Base-by-base conservation (phyloP, 108 stramenopile genomes). In the Cylindrotheca closterium region DNA sequence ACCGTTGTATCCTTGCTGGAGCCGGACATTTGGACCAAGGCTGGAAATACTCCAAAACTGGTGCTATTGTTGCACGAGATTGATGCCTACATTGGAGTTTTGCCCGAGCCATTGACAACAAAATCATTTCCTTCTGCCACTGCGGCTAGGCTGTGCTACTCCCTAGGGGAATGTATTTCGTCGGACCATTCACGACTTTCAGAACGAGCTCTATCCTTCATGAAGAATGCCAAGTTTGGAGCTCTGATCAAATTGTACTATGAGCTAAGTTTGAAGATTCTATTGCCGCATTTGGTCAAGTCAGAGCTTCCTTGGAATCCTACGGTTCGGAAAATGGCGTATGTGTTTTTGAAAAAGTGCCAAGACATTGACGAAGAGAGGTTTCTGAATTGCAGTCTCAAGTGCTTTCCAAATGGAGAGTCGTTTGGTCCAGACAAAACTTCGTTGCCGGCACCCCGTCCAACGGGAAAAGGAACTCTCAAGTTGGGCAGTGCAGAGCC, bases 291-390 rank as follows among this genome's bases (percentile, higher is more conserved):
- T 19, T 64, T 92, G 8, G 81, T 82, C 47, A 76, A 85, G 12
- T 60, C 51, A 2, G 73, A 71, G 29, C 63, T 67, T 12, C 82
- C 92, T 0, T 93, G 92, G 92, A 93, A 93, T 73, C 92, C 92
- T 42, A 93, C 92, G 21, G 92, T 93, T 0, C 66, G 81, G 24
- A 93, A 89, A 63, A 93, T 93, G 92, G 89, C 88, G 0, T 82
- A 79, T 17, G 58, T 75, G 42, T 88, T 89, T 31, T 50, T 87
- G 55, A 56, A 61, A 31, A 49, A 69, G 48, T 61, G 79, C 5
- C 55, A 77, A 61, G 51, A 70, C 4, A 31, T 58, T 30, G 71
- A 74, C 46, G 31, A 49, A 19, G 60, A 71, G 46, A 51, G 49
- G 19, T 74, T 71, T 58, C 30, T 53, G 33, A 32, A 42, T 27